These are phyloP conservation scores for Serendipita indica DNA, from an alignment of 768 basidiomycete species.

Conservation along the genomic window DNA sequence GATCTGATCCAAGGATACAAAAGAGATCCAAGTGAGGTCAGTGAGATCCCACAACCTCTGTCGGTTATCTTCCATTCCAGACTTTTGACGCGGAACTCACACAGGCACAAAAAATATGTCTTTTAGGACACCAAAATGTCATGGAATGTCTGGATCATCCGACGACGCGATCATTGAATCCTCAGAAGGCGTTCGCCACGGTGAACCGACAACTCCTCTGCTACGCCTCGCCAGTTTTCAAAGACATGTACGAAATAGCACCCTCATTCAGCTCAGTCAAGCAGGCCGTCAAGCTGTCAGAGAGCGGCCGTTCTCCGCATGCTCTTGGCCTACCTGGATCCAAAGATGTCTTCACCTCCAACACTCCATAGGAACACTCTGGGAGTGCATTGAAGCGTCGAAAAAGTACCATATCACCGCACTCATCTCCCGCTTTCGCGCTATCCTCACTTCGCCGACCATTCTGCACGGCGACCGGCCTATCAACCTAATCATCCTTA, in stretches of 20 bases:
- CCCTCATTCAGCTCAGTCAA: background rate
- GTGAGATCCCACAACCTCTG: no score
- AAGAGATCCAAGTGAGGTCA: no score
- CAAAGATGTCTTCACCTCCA: background rate
- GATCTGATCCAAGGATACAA: no score
- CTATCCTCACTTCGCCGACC: background rate
- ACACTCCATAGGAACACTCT: background rate
- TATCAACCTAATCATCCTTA: background rate
- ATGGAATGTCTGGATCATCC: no score
- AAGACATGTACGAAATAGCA: constrained; percentile 6
- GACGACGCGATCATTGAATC: background rate
- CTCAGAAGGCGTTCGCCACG: background rate
- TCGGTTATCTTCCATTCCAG: no score
- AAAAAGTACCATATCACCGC: background rate
- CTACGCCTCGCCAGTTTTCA: background rate
- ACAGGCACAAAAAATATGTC: no score
- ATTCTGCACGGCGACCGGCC: background rate
- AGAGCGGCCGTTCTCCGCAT: background rate
- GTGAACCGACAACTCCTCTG: background rate
- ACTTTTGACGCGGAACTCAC: no score
- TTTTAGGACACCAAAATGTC: no score
- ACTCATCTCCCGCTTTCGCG: background rate
- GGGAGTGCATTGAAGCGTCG: background rate
- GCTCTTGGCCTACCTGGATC: background rate
- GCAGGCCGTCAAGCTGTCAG: background rate